A percentile compares a stretch with the other conserved stretches of the same genome.
These are phyloP conservation scores for Lichtheimia hyalospora DNA, from an alignment of 371 early-diverging fungal genomes.

Conservation along the genomic window DNA sequence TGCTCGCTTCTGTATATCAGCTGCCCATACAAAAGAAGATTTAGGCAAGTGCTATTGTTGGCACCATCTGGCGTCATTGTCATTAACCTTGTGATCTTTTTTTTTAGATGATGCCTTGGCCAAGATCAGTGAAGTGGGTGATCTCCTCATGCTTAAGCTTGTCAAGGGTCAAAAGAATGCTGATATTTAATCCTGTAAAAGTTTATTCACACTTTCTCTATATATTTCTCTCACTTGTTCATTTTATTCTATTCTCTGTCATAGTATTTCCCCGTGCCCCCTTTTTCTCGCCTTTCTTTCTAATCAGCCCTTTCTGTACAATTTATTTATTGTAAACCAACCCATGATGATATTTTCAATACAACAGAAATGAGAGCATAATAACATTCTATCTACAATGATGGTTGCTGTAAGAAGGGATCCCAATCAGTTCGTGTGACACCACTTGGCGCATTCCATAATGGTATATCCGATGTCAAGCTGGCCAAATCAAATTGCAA, in stretches of 20 bases:
- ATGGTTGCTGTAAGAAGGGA: conserved; percentile 13
- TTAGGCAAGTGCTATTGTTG: conserved; percentile 42
- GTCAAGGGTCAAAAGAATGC: neutral
- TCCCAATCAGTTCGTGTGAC: conserved; percentile 40
- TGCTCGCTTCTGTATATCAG: conserved; percentile 95
- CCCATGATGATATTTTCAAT: conserved; percentile 84
- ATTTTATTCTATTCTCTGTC: too few species aligned
- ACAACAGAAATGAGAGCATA: conserved; percentile 66
- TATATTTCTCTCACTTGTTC: too few species aligned
- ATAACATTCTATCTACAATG: conserved; percentile 73
- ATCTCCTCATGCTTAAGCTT: conserved; percentile 60
- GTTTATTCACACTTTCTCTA: too few species aligned
- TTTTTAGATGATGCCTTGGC: conserved; percentile 55
- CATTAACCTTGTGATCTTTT: neutral
- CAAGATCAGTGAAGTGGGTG: conserved; percentile 67
- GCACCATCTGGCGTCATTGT: neutral
- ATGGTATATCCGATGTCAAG: conserved; percentile 26
- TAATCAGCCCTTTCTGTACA: neutral
- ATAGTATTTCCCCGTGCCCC: too few species aligned
- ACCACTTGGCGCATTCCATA: conserved; percentile 36
- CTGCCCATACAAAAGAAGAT: conserved; percentile 96
- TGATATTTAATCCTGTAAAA: too few species aligned
- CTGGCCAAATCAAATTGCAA: conserved; percentile 22
- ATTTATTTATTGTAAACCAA: conserved; percentile 17
- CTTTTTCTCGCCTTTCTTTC: too few species aligned